These are phyloP conservation scores for Magnolia officinalis DNA, from an alignment of 164 flowering plant species.

Conservation along the genomic window DNA sequence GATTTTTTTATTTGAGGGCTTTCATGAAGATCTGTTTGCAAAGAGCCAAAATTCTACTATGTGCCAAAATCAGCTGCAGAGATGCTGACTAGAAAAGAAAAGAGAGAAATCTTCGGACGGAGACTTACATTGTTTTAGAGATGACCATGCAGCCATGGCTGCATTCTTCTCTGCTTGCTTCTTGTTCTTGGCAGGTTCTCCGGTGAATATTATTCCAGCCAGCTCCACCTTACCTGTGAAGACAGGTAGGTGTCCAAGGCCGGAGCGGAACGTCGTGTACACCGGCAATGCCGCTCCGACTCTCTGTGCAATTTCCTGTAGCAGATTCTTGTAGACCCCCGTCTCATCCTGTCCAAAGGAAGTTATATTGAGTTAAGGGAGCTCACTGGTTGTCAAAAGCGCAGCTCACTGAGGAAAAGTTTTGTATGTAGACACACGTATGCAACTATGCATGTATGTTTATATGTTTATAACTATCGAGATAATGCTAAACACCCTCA, in stretches of 20 bases:
- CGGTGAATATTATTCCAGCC: conserved; percentile 85
- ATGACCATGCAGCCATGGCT: conserved; percentile 96
- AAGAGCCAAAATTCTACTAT: background rate
- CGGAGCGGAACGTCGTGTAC: conserved; percentile 77
- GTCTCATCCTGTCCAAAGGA: conserved; percentile 76
- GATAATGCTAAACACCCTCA: background rate
- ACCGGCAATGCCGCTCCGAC: conserved; percentile 90
- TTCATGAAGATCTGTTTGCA: too few relatives aligned
- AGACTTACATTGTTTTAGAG: conserved; percentile 77
- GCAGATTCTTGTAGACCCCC: conserved; percentile 93
- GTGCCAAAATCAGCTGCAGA: background rate
- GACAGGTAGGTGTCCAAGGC: conserved; percentile 89
- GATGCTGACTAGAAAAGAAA: too few relatives aligned
- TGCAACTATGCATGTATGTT: background rate
- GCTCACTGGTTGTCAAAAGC: background rate
- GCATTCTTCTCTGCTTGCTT: conserved; percentile 99
- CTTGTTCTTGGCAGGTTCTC: conserved; percentile 95
- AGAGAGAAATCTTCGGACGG: background rate
- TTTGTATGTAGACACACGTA: background rate
- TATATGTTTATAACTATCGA: too few relatives aligned
- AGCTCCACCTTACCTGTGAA: conserved; percentile 85
- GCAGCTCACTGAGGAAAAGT: background rate
- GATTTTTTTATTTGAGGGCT: too few relatives aligned
- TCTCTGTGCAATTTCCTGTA: conserved; percentile 96
- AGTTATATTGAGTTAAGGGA: background rate